Evolutionary conservation across 2,329 filamentous ascomycete species (phyloP), one percentile per base, ranked within the genome.

Genomic region (Harringtonia lauricola): DNA sequence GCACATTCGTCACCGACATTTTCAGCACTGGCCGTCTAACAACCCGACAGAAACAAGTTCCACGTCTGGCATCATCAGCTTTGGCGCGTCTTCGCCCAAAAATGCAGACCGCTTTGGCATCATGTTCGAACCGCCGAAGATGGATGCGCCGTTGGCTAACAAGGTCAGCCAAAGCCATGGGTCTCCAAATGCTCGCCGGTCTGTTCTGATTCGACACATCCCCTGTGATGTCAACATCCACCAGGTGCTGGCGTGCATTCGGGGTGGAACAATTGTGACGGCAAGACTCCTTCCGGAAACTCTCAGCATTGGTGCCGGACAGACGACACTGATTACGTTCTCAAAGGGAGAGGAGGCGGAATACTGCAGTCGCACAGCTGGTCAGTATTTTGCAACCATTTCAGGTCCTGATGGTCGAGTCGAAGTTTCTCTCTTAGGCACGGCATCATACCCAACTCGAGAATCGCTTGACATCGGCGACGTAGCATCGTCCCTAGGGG

Each of bases 291-390:
- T 43, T 9, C 37, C 40, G 1, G 43, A 46, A 26, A 39, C 34
- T 3, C 8, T 21, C 2, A 36, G 21, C 12, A 17, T 41, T 2
- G 41, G 46, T 5, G 7, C 22, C 2, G 44, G 42, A 3, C 47
- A 46, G 18, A 43, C 40, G 2, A 49, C 49, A 9, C 37, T 52
- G 13, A 19, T 51, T 22, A 45, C 43, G 0, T 50, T 52, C 21
- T 33, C 35, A 15, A 49, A 45, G 14, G 41, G 40, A 10, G 17
- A 38, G 12, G 47, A 45, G n/a, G 50, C 49, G 1, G 22, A 26
- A 9, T 8, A n/a, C 2, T 43, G 44, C 35, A 21, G 14, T 2
- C 21, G 8, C 2, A 33, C 30, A 8, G 30, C 39, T 5, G 12
- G 30, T 4, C 1, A n/a, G 9, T 9, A 36, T 12, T 28, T 47